A percentile compares a stretch with the other conserved stretches of the same genome.
These are phyloP conservation scores for Schizosaccharomyces versatilis DNA, from an alignment of 1,139 yeast genomes.

Conservation along the genomic window DNA sequence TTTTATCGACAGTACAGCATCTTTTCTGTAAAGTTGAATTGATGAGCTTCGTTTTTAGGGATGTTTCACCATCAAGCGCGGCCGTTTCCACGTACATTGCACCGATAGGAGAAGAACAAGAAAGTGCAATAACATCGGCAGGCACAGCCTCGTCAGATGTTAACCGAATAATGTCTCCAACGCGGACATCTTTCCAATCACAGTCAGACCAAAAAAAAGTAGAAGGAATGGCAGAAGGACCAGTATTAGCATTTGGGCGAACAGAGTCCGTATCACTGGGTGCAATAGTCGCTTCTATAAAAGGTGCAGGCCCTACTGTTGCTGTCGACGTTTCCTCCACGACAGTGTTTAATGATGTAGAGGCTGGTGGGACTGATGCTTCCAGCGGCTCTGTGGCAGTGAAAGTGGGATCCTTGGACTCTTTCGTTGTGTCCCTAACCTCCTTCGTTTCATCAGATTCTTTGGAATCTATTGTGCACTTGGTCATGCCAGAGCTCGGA, in stretches of 20 bases:
- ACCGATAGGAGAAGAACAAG: conserved; percentile 43
- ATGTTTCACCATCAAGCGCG: conserved; percentile 95
- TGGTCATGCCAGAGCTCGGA: no score
- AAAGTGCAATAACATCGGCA: conserved; percentile 57
- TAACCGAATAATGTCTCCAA: conserved; percentile 61
- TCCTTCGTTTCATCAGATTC: neutral
- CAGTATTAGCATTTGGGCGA: neutral
- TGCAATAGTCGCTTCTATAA: neutral
- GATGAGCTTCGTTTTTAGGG: conserved; percentile 52
- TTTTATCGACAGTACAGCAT: conserved; percentile 29
- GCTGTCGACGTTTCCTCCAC: no score
- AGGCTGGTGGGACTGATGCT: neutral
- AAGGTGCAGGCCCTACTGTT: neutral
- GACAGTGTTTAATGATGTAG: neutral
- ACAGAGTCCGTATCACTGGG: neutral
- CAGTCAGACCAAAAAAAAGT: conserved; percentile 1
- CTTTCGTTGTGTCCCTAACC: neutral
- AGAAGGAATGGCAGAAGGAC: neutral
- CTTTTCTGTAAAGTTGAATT: conserved; percentile 35
- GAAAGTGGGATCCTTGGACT: neutral
- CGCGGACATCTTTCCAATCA: conserved; percentile 54
- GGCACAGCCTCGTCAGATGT: conserved; percentile 80
- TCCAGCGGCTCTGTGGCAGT: neutral
- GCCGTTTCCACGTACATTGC: conserved; percentile 80
- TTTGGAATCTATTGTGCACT: neutral